Evolutionary conservation across 2,329 filamentous ascomycete species (phyloP).

Genomic region (Myriosclerotinia duriaeana): DNA sequence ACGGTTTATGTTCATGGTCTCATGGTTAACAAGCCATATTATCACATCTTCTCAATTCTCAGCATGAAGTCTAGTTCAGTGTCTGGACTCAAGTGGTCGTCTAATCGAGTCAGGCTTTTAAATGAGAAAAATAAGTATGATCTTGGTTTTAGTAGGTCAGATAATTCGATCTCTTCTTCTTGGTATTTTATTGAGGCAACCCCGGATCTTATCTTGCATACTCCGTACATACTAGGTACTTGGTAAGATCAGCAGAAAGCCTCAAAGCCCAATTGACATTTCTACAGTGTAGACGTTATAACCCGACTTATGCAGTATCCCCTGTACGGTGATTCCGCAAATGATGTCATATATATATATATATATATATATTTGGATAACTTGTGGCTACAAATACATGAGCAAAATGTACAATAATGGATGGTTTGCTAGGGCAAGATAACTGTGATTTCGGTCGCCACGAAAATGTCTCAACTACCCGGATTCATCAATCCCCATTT

Average conservation of each 20-base stretch:
- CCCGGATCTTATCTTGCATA: not conserved
- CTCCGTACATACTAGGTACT: not conserved
- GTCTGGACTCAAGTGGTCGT: not conserved
- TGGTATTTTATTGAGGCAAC: not conserved
- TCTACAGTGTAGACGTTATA: too few relatives aligned
- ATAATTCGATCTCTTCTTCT: not conserved
- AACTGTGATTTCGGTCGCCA: not conserved
- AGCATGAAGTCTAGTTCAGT: not conserved
- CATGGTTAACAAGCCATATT: not conserved
- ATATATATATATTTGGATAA: not conserved
- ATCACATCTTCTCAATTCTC: not conserved
- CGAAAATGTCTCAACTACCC: not conserved
- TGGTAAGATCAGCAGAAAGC: not conserved
- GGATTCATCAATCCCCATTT: not conserved
- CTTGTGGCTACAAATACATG: not conserved
- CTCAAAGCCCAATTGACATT: not conserved
- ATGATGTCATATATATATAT: conserved; percentile 11
- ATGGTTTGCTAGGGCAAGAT: not conserved
- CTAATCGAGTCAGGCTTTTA: not conserved
- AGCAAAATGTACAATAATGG: too few relatives aligned
- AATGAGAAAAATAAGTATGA: not conserved
- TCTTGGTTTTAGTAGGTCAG: not conserved
- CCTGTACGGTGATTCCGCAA: conserved; percentile 9
- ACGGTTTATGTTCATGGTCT: not conserved
- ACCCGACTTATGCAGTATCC: not conserved